These are phyloP conservation scores for Delitschia confertaspora DNA, from an alignment of 495 filamentous ascomycete genomes.

Conservation along the genomic window DNA sequence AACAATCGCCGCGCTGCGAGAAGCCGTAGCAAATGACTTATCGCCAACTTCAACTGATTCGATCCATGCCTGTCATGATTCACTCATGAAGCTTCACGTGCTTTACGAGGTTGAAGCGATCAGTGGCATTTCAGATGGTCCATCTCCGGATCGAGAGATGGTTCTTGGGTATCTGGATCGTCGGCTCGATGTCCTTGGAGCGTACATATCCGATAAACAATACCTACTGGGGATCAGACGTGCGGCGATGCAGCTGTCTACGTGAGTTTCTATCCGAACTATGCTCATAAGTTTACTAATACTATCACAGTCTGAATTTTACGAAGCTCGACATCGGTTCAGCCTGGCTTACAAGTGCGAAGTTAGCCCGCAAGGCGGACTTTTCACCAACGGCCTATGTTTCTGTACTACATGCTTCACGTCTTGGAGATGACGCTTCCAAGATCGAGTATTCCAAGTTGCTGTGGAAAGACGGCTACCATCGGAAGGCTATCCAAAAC, in stretches of 20 bases:
- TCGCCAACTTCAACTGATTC: conserved; percentile 66
- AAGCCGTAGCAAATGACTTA: conserved; percentile 62
- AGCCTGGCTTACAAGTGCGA: conserved; percentile 78
- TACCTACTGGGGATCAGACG: conserved; percentile 82
- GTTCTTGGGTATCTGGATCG: conserved; percentile 56
- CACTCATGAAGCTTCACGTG: conserved; percentile 74
- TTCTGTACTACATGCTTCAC: conserved; percentile 79
- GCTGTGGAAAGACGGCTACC: conserved; percentile 90
- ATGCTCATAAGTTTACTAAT: conserved; percentile 9
- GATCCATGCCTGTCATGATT: conserved; percentile 69
- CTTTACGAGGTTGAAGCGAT: conserved; percentile 82
- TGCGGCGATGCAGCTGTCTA: conserved; percentile 69
- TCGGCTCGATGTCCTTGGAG: conserved; percentile 74
- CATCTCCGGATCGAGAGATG: conserved; percentile 36
- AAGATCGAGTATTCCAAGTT: conserved; percentile 87
- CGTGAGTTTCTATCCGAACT: conserved; percentile 38
- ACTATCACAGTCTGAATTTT: conserved; percentile 36
- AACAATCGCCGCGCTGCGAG: conserved; percentile 55
- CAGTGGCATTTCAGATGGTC: conserved; percentile 40
- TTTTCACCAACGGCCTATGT: conserved; percentile 82
- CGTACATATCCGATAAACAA: conserved; percentile 84
- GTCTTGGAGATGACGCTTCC: conserved; percentile 72
- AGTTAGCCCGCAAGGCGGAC: conserved; percentile 74
- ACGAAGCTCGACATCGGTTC: conserved; percentile 64
- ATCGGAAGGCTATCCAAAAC: conserved; percentile 87